Evolutionary conservation across 148 eudicot species (phyloP).

Genomic region (Polygonum aviculare): DNA sequence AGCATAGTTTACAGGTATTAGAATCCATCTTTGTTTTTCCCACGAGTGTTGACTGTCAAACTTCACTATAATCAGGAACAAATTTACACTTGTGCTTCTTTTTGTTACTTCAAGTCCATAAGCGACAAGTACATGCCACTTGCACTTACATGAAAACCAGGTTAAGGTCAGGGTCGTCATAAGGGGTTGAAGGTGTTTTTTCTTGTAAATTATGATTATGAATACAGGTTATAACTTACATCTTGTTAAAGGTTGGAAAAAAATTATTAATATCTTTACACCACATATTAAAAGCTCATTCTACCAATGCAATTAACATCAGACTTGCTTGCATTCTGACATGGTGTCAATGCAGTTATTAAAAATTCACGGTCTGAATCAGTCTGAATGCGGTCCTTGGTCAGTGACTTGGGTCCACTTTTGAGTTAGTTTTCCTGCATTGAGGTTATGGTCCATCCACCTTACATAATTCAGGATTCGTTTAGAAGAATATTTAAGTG

Average conservation of each 20-base stretch:
- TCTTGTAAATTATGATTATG: too few relatives aligned
- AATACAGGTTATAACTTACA: too few relatives aligned
- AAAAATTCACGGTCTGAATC: neutral
- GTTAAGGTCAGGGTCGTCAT: too few relatives aligned
- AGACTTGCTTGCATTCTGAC: neutral
- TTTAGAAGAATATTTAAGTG: neutral
- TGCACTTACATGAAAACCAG: too few relatives aligned
- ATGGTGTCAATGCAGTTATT: neutral
- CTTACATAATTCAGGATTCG: neutral
- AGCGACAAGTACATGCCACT: too few relatives aligned
- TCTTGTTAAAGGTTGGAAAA: neutral
- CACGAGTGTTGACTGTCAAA: neutral
- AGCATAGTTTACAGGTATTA: conserved; percentile 51
- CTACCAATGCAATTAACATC: neutral
- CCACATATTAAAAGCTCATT: neutral
- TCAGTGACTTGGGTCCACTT: neutral
- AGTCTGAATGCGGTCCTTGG: neutral
- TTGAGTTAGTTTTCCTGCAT: neutral
- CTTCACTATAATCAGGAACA: neutral
- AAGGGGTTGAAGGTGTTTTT: too few relatives aligned
- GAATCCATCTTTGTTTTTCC: neutral
- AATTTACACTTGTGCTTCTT: neutral
- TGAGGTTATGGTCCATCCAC: neutral
- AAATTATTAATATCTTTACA: neutral
- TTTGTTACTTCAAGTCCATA: neutral